These are phyloP conservation scores for Chaetomiaceae sp. DNA, from an alignment of 2,329 filamentous ascomycete species.

Conservation along the genomic window DNA sequence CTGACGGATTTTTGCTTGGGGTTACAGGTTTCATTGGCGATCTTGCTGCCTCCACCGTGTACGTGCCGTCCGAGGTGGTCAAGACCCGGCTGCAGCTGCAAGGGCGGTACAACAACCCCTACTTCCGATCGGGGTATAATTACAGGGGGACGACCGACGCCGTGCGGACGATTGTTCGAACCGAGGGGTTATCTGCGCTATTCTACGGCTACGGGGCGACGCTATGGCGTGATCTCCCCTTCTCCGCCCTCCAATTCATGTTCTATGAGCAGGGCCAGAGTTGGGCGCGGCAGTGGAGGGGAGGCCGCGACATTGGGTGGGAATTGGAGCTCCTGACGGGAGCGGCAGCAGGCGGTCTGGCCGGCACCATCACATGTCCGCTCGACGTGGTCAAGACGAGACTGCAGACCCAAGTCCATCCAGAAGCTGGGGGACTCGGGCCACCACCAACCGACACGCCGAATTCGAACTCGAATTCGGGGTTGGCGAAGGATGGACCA, in stretches of 20 bases:
- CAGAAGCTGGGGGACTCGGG: constrained; percentile 28
- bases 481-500: constrained; percentile 21
- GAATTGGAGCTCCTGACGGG: constrained; percentile 84
- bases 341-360: constrained; percentile 83
- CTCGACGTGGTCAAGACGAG: constrained; percentile 97
- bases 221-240: constrained; percentile 87
- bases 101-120: constrained; percentile 90
- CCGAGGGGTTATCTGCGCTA: constrained; percentile 78
- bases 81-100: constrained; percentile 97
- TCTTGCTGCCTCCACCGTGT: constrained; percentile 83
- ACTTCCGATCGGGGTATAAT: constrained; percentile 92
- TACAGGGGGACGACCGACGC: constrained; percentile 85
- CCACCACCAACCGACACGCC: background rate
- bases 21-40: constrained; percentile 93
- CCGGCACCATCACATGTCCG: constrained; percentile 90
- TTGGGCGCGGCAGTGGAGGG: constrained; percentile 73
- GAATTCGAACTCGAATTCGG: background rate
- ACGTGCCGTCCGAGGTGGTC: constrained; percentile 94
- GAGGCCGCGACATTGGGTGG: constrained; percentile 78
- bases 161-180: constrained; percentile 73
- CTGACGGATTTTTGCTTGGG: background rate
- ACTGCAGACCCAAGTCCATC: constrained; percentile 81
- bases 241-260: constrained; percentile 93
- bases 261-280: constrained; percentile 94
- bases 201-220: constrained; percentile 98